Evolutionary conservation across 2,329 filamentous ascomycete genomes (phyloP), one percentile per base, ranked within the genome.

Genomic region (Pestalotiopsis sp.): DNA sequence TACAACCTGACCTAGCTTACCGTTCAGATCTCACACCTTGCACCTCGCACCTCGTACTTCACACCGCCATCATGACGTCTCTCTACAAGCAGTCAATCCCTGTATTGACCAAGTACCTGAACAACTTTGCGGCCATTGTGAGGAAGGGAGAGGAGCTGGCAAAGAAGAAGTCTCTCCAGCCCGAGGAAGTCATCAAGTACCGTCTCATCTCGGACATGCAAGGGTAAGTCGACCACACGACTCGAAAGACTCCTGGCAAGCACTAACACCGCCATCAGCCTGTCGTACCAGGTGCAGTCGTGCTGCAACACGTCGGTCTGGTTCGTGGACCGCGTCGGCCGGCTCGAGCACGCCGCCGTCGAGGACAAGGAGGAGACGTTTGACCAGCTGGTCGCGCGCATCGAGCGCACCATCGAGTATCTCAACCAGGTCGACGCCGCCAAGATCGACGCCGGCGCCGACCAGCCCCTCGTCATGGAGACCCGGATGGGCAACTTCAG

Each of bases 341-440:
- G 23, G 36, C 65, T 68, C 13, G 58, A 67, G 66, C 71, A 72
- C 56, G 61, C 63, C 17, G 56, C 41, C 13, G 60, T 70, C n/a
- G 70, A 39, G 20, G 71, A 72, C 68, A 63, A 72, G 66, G 82
- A 87, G 72, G 82, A 77, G 41, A 86, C 85, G 0, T 85, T 89
- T 64, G 78, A 78, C 0, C 81, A 87, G 27, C 74, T 89, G 17
- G 78, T 85, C 4, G 80, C 73, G 13, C 81, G 86, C 5, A 80
- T 90, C 61, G 73, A 81, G 7, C 81, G 79, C 67, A 85, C 85
- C 1, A 76, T 88, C 66, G 78, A 79, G 13, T 79, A 84, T 23
- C 75, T 89, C 0, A 80, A 86, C 70, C 72, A 69, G 0, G 80
- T 85, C 17, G 80, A 85, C 67, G 73, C 75, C 1, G 79, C 79